phyloP scores from a whole-genome alignment of 2,329 filamentous ascomycete genomes.

The Colletotrichum sansevieriae region DNA sequence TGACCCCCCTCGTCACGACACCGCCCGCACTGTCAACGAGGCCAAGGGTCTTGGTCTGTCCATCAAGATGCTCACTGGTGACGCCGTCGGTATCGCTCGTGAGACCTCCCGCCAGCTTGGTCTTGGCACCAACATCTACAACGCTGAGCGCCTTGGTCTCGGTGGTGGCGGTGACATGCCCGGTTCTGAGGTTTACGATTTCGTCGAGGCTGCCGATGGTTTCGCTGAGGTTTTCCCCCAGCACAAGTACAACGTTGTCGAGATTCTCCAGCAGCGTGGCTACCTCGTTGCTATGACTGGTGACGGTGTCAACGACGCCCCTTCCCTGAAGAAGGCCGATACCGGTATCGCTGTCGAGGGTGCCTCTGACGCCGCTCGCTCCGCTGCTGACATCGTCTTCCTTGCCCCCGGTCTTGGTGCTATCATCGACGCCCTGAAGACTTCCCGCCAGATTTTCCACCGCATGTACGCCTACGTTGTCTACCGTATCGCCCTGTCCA shows the following conservation, averaged over 20 bases:
- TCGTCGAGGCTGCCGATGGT: conserved; percentile 94
- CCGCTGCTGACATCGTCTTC: conserved; percentile 94
- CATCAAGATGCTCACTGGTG: conserved; percentile 97
- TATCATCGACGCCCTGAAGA: conserved; percentile 94
- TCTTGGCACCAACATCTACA: conserved; percentile 93
- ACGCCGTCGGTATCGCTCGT: conserved; percentile 92
- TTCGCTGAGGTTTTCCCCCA: conserved; percentile 96
- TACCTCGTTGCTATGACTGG: conserved; percentile 97
- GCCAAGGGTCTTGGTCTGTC: conserved; percentile 88
- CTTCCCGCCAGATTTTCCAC: conserved; percentile 94
- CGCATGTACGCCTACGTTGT: conserved; percentile 97
- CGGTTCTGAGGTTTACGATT: conserved; percentile 93
- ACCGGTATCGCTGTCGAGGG: conserved; percentile 96
- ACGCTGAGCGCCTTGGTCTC: conserved; percentile 91
- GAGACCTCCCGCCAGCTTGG: conserved; percentile 93
- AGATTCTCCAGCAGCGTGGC: conserved; percentile 92
- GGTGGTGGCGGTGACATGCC: conserved; percentile 93
- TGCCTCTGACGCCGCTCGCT: conserved; percentile 90
- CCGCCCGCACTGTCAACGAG: conserved; percentile 89
- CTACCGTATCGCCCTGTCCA: conserved; percentile 92
- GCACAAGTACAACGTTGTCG: conserved; percentile 94
- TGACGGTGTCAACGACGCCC: conserved; percentile 95
- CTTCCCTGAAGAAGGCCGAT: conserved; percentile 94
- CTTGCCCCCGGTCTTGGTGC: conserved; percentile 90
- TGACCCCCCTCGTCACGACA: conserved; percentile 91